These are phyloP conservation scores for Poa pratensis DNA, from an alignment of 176 grass and related monocot genomes.

Conservation along the genomic window DNA sequence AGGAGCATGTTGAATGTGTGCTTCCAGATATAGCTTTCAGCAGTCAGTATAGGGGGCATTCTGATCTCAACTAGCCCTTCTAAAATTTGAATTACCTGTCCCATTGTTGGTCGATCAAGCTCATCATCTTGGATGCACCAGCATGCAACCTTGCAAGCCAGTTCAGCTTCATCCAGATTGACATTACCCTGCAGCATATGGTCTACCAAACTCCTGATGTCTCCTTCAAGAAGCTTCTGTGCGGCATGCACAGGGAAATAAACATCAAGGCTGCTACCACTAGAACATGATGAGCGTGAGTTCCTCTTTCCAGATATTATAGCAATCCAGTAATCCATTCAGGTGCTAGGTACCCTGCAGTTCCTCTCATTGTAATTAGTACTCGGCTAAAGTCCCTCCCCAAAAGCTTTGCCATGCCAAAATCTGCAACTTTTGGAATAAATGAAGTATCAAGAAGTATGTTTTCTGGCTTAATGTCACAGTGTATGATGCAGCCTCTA, in stretches of 20 bases:
- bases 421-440: neutral
- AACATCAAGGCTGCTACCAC: neutral
- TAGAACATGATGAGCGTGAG: neutral
- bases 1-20: neutral
- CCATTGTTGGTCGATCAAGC: conserved; percentile 49
- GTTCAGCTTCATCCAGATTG: conserved; percentile 30
- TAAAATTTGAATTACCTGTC: conserved; percentile 42
- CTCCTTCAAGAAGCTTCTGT: conserved; percentile 28
- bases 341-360: conserved; percentile 40
- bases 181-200: conserved; percentile 8
- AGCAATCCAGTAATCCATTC: conserved; percentile 38
- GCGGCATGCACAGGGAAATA: conserved; percentile 46
- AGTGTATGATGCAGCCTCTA: neutral
- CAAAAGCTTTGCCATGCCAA: conserved; percentile 9
- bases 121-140: conserved; percentile 57
- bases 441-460: neutral
- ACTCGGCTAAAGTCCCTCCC: neutral
- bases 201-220: conserved; percentile 45
- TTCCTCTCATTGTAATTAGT: conserved; percentile 47
- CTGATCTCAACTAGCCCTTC: conserved; percentile 42
- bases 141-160: conserved; percentile 42
- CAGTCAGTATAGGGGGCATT: conserved; percentile 38
- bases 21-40: conserved; percentile 36
- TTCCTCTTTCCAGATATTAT: conserved; percentile 46
- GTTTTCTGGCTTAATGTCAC: conserved; percentile 8